Conservation (phyloP, 148 eudicot genomes). For the Nyssa sinensis region DNA sequence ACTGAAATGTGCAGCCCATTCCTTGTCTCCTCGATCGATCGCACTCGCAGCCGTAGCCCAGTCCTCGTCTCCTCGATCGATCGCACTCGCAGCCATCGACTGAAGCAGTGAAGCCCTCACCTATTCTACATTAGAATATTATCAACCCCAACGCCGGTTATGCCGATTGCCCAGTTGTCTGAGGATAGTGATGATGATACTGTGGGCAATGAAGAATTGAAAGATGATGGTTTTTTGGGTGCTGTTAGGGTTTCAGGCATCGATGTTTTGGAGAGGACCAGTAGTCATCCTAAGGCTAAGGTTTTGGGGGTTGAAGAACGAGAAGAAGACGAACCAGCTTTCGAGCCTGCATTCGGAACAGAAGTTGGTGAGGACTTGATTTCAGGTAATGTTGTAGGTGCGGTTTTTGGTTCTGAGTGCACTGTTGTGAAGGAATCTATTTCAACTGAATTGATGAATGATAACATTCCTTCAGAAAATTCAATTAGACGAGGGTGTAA, state of each 20-base stretch:
- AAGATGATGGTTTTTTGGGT: conserved; percentile 22
- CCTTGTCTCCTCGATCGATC: too few relatives aligned
- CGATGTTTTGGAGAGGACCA: conserved; percentile 16
- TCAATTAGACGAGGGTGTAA: background rate
- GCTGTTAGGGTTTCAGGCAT: conserved; percentile 25
- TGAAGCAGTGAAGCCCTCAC: too few relatives aligned
- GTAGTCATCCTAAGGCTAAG: conserved; percentile 25
- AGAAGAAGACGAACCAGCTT: conserved; percentile 13
- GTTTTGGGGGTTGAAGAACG: conserved; percentile 25
- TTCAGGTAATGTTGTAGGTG: conserved; percentile 7
- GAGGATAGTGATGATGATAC: conserved; percentile 42
- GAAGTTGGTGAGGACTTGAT: background rate
- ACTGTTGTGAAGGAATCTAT: background rate
- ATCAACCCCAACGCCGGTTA: background rate
- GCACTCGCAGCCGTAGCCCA: too few relatives aligned
- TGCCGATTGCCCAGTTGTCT: conserved; percentile 43
- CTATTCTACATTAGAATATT: conserved; percentile 5
- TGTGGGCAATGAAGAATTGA: conserved; percentile 22
- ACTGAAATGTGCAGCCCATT: too few relatives aligned
- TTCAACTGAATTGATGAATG: conserved; percentile 8
- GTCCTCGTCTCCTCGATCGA: too few relatives aligned
- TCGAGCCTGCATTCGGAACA: conserved; percentile 17
- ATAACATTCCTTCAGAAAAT: background rate
- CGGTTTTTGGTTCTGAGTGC: background rate
- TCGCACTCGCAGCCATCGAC: too few relatives aligned